Evolutionary conservation across 2,329 filamentous ascomycete genomes (phyloP).

Genomic region (Sphaerostilbella broomeana): DNA sequence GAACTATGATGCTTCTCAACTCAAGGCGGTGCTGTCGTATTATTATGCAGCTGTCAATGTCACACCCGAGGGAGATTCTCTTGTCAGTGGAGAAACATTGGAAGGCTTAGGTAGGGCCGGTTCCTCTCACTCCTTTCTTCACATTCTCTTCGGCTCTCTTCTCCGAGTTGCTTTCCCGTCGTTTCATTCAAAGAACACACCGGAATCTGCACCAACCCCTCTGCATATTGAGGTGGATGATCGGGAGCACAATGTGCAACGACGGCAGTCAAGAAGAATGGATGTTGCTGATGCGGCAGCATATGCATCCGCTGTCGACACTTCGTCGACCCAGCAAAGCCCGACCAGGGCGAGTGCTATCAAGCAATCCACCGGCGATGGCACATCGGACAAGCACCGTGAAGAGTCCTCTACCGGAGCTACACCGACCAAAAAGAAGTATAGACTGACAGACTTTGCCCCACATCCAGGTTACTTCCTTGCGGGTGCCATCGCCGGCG

Average conservation of each 20-base stretch:
- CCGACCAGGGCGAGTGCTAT: conserved; percentile 19
- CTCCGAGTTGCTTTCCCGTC: conserved; percentile 56
- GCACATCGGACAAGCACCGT: conserved; percentile 27
- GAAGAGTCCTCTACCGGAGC: conserved; percentile 28
- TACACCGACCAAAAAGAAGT: conserved; percentile 34
- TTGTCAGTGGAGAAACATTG: conserved; percentile 83
- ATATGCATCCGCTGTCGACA: conserved; percentile 18
- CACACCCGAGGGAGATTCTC: conserved; percentile 88
- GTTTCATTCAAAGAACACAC: conserved; percentile 20
- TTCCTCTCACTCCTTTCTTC: conserved; percentile 50
- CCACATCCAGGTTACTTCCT: conserved; percentile 95
- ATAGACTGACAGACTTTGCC: conserved; percentile 59
- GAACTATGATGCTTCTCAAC: conserved; percentile 56
- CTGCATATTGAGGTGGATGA: conserved; percentile 3
- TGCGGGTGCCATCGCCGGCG: conserved; percentile 89
- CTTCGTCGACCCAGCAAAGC: conserved; percentile 20
- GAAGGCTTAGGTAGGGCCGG: conserved; percentile 86
- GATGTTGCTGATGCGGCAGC: conserved; percentile 14
- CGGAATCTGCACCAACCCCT: conserved; percentile 11
- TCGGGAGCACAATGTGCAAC: conserved; percentile 4
- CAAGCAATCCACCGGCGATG: conserved; percentile 26
- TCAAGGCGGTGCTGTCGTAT: conserved; percentile 81
- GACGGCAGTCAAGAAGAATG: conserved; percentile 12
- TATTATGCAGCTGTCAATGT: conserved; percentile 85
- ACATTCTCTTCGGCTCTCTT: conserved; percentile 69